phyloP scores from a whole-genome alignment of 495 filamentous ascomycete genomes.

The Hypoxylon fuscum region DNA sequence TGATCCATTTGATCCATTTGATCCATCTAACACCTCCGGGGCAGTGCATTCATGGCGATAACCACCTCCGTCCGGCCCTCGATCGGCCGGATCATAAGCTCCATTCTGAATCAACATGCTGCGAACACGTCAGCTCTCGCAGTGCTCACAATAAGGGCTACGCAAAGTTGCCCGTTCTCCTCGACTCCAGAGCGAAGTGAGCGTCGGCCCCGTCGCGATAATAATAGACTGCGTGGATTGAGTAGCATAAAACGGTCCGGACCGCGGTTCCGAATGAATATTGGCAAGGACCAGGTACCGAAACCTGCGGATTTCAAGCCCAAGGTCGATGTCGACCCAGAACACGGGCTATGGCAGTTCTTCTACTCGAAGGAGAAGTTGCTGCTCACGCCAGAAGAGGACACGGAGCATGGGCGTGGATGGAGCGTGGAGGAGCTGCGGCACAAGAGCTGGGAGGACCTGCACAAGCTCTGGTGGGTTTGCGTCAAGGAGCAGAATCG shows the following conservation, averaged over 20 bases:
- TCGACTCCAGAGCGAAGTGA: constrained; percentile 39
- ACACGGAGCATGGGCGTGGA: constrained; percentile 73
- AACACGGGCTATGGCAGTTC: constrained; percentile 96
- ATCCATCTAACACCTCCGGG: too few relatives aligned
- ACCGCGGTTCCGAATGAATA: constrained; percentile 71
- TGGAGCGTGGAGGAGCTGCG: constrained; percentile 93
- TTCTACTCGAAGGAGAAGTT: constrained; percentile 73
- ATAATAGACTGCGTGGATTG: constrained; percentile 77
- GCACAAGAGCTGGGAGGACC: constrained; percentile 89
- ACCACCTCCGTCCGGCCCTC: constrained; percentile 55
- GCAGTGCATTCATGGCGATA: constrained; percentile 49
- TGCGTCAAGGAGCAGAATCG: constrained; percentile 93
- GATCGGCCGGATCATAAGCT: constrained; percentile 45
- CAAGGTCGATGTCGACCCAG: constrained; percentile 65
- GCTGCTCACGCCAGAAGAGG: constrained; percentile 73
- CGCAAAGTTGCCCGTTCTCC: constrained; percentile 41
- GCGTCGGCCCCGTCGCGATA: constrained; percentile 58
- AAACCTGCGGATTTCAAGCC: constrained; percentile 69
- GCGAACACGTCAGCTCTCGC: constrained; percentile 21
- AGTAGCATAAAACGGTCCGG: constrained; percentile 81
- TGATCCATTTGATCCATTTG: background rate
- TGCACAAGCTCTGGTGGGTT: constrained; percentile 93
- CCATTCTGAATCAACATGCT: constrained; percentile 19
- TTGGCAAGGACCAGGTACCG: constrained; percentile 77
- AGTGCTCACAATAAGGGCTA: constrained; percentile 6